phyloP scores from a whole-genome alignment of 352 stramenopile species.

The Blastocystis sp. region DNA sequence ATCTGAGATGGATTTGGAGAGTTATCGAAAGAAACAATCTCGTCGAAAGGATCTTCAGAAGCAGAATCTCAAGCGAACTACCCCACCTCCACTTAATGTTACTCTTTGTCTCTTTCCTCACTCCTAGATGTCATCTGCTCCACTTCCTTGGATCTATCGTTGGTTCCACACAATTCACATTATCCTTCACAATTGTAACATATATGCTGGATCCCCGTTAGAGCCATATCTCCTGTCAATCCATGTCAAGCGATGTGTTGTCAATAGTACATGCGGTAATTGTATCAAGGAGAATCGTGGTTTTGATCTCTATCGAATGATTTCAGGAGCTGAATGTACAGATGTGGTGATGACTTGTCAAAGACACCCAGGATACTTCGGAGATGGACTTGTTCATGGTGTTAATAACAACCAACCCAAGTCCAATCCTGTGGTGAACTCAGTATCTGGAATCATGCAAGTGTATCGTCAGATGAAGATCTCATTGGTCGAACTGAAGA shows the following conservation, averaged over 20 bases:
- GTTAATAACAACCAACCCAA: neutral
- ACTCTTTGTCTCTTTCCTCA: neutral
- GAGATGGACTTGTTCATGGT: neutral
- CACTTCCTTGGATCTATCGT: slow-evolving; percentile 54
- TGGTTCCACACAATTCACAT: slow-evolving; percentile 54
- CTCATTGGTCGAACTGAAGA: slow-evolving; percentile 51
- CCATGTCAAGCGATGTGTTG: neutral
- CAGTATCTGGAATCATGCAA: neutral
- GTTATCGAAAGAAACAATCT: neutral
- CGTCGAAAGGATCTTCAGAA: slow-evolving; percentile 15
- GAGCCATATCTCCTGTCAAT: slow-evolving; percentile 27
- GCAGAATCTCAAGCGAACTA: neutral
- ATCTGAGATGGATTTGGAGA: neutral
- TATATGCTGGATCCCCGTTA: slow-evolving; percentile 29
- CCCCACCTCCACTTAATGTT: slow-evolving; percentile 33
- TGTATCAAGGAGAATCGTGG: slow-evolving; percentile 56
- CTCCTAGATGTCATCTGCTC: neutral
- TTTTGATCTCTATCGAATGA: slow-evolving; percentile 53
- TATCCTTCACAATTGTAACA: slow-evolving; percentile 27
- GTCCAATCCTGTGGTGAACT: neutral
- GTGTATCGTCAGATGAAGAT: slow-evolving; percentile 50
- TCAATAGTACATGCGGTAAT: slow-evolving; percentile 39
- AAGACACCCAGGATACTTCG: slow-evolving; percentile 19
- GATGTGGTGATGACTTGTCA: slow-evolving; percentile 7
- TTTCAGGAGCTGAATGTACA: slow-evolving; percentile 13